Evolutionary conservation across 139 green algal species (phyloP), one percentile per base, ranked within the genome.

Genomic region (Chlorella sp.): DNA sequence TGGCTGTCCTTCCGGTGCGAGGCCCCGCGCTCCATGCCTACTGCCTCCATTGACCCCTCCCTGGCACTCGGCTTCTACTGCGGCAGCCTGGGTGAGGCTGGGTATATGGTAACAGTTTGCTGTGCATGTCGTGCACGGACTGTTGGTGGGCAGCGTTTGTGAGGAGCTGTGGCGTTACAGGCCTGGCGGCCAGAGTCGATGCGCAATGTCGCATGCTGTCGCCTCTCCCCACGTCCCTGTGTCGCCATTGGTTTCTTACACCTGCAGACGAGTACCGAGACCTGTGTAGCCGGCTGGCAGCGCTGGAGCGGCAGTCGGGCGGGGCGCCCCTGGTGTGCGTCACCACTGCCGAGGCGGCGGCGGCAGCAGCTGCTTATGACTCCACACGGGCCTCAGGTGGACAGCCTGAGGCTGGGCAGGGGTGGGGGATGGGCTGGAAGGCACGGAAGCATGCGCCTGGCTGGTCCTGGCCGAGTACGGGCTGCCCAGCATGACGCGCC

Each of bases 51-150:
- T 19, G 94, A 98, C 88, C 94, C 96, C 7, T 98, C 95, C 13
- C 87, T 98, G 16, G 94, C 95, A 0, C 92, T 98, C 67, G 96
- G 94, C 41, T 98, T 98, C 89, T 93, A 94, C 87, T 97, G 92
- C 86, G 54, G 62, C 58, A 69, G 56, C 14, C 24, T 82, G 77
- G 90, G 89, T 92, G 75, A 70, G 36, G 38, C 32, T 9, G 51
- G 13, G 19, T 41, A 22, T 32, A 36, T 26, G 9, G 11, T 20
- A 19, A 56, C 40, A 77, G 28, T 8, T 13, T 14, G 17, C 13
- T 36, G 24, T 54, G 72, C 69, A 76, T 7, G 1, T 56, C 17
- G 22, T 68, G n/a, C 22, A 54, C 7, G 2, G 60, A 34, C 17
- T 13, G 5, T n/a, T 73, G 7, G n/a, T 20, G 3, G 32, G 34